phyloP scores from a whole-genome alignment of 495 filamentous ascomycete species.

The Penicillium maclennaniae region DNA sequence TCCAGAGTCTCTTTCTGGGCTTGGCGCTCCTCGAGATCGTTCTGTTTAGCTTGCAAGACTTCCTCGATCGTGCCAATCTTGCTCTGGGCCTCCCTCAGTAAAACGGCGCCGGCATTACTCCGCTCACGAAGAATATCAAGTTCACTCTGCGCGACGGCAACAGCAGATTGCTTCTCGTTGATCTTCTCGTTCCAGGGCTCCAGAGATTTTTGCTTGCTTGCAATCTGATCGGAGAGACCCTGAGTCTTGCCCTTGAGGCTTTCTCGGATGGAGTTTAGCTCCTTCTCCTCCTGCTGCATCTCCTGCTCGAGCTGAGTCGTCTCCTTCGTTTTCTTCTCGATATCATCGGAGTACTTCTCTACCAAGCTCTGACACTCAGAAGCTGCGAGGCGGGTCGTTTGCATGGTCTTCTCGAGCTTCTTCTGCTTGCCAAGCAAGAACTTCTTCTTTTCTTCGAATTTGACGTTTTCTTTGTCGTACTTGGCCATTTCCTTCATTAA shows the following conservation, averaged over 20 bases:
- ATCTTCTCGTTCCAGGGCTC: slow-evolving; percentile 97
- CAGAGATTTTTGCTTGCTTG: slow-evolving; percentile 85
- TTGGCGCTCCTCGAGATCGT: slow-evolving; percentile 72
- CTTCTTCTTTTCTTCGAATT: slow-evolving; percentile 96
- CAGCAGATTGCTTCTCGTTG: slow-evolving; percentile 88
- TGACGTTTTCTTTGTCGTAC: slow-evolving; percentile 92
- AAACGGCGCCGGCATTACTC: slow-evolving; percentile 76
- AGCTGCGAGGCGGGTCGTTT: slow-evolving; percentile 61
- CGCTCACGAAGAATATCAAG: slow-evolving; percentile 86
- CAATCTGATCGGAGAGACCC: slow-evolving; percentile 86
- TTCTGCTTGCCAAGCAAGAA: slow-evolving; percentile 85
- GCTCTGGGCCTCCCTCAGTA: slow-evolving; percentile 75
- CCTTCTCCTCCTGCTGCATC: slow-evolving; percentile 74
- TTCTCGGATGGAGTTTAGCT: slow-evolving; percentile 75
- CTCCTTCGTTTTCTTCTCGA: slow-evolving; percentile 68
- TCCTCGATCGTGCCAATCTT: slow-evolving; percentile 74
- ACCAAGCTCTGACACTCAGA: slow-evolving; percentile 73
- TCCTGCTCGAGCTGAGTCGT: slow-evolving; percentile 67
- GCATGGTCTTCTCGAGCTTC: slow-evolving; percentile 87
- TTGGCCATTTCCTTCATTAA: slow-evolving; percentile 84
- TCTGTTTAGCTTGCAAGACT: slow-evolving; percentile 61
- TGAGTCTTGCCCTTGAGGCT: slow-evolving; percentile 92
- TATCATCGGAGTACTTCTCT: slow-evolving; percentile 70
- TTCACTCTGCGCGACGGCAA: slow-evolving; percentile 92
- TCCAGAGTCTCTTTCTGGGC: slow-evolving; percentile 66